These are phyloP conservation scores for Aspergillus costaricaensis DNA, from an alignment of 2,329 filamentous ascomycete genomes.

Conservation along the genomic window DNA sequence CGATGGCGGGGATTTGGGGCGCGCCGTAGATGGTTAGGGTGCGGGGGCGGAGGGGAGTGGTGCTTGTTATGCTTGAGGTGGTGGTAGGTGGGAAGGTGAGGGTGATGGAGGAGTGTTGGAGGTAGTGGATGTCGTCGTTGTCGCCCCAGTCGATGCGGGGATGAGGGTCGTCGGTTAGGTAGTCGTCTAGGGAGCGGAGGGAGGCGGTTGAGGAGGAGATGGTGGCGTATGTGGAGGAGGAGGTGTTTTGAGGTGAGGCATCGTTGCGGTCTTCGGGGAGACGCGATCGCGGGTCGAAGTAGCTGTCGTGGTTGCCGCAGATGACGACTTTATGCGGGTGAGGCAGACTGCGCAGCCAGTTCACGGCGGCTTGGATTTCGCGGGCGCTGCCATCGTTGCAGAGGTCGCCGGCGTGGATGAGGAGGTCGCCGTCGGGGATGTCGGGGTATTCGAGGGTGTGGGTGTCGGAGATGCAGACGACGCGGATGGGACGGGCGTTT, in stretches of 20 bases:
- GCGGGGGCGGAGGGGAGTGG: constrained; percentile 57
- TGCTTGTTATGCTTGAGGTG: constrained; percentile 47
- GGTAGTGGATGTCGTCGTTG: constrained; percentile 65
- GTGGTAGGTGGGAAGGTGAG: constrained; percentile 57
- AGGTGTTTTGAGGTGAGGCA: constrained; percentile 28
- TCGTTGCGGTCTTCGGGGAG: constrained; percentile 54
- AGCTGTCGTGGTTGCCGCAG: constrained; percentile 86
- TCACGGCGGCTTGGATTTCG: constrained; percentile 78
- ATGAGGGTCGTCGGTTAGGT: constrained; percentile 45
- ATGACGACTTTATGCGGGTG: constrained; percentile 81
- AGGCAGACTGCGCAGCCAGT: constrained; percentile 76
- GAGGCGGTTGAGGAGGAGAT: constrained; percentile 41
- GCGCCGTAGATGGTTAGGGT: constrained; percentile 75
- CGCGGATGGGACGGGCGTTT: constrained; percentile 60
- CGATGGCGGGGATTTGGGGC: constrained; percentile 69
- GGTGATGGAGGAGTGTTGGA: constrained; percentile 68
- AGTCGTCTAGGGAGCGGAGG: constrained; percentile 37
- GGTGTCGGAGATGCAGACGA: constrained; percentile 90
- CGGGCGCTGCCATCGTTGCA: constrained; percentile 69
- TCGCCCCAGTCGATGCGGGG: constrained; percentile 62
- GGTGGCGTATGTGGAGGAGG: constrained; percentile 34
- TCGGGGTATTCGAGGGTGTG: constrained; percentile 60
- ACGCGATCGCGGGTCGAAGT: constrained; percentile 70
- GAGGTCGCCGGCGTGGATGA: constrained; percentile 89
- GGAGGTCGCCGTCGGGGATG: constrained; percentile 72